A percentile compares a stretch with the other conserved stretches of the same genome.
Conservation (phyloP, 331 rosid genomes). For the Arachis monticola region DNA sequence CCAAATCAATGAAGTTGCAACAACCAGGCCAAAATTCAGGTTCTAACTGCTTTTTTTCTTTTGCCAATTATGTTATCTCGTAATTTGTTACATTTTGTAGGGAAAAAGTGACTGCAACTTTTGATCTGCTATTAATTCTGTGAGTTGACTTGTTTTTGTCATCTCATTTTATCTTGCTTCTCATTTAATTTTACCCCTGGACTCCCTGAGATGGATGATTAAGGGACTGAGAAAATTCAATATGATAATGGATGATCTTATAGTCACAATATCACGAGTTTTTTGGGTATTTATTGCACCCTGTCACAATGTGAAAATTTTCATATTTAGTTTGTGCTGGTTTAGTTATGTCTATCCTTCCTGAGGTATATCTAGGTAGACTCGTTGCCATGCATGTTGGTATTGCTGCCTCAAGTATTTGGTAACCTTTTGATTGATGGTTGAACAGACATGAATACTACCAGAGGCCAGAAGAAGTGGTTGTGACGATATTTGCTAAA, state of each 20-base stretch:
- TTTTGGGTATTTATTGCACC: conserved; percentile 5
- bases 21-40: conserved; percentile 61
- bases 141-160: background rate
- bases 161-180: background rate
- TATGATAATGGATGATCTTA: background rate
- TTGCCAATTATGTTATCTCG: conserved; percentile 1
- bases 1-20: conserved; percentile 27
- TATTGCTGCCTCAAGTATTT: conserved; percentile 20
- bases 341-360: background rate
- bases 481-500: conserved; percentile 84
- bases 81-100: background rate
- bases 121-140: background rate
- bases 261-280: background rate
- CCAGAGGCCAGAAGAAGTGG: conserved; percentile 92
- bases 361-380: background rate
- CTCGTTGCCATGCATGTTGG: conserved; percentile 3
- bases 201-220: too few relatives aligned
- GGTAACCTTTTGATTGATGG: conserved; percentile 32
- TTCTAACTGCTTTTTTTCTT: conserved; percentile 24
- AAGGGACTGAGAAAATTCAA: too few relatives aligned
- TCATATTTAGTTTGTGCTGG: conserved; percentile 6
- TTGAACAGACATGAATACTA: conserved; percentile 80
- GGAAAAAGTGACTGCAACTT: background rate
- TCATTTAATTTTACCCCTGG: background rate
- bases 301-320: conserved; percentile 1